Conservation (phyloP, 495 filamentous ascomycete species). For the Cercophora sp. region DNA sequence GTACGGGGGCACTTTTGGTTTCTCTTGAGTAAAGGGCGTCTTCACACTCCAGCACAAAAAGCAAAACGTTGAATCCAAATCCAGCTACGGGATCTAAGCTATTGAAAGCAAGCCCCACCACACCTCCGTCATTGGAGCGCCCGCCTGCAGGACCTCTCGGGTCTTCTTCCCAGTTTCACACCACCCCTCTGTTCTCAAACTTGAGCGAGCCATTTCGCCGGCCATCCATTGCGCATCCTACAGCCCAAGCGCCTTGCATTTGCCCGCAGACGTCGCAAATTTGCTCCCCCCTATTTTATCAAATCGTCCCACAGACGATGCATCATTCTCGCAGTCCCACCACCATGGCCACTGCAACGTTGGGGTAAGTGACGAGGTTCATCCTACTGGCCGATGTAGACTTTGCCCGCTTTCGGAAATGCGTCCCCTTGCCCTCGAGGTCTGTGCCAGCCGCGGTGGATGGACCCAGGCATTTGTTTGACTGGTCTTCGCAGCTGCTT, state of each 20-base stretch:
- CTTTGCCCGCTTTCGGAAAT: slow-evolving; percentile 9
- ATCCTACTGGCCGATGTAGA: no score
- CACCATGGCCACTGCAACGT: slow-evolving; percentile 2
- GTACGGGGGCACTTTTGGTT: no score
- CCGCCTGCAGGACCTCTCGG: slow-evolving; percentile 12
- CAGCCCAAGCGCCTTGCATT: slow-evolving; percentile 17
- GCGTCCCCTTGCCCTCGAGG: slow-evolving; percentile 7
- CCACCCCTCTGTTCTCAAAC: background rate
- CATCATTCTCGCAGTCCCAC: slow-evolving; percentile 1
- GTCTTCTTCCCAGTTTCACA: slow-evolving; percentile 8
- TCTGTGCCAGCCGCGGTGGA: slow-evolving; percentile 13
- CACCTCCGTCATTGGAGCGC: background rate
- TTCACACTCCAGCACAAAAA: no score
- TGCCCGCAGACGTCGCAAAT: slow-evolving; percentile 22
- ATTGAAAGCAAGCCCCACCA: no score
- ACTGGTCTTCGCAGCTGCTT: background rate
- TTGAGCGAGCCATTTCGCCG: slow-evolving; percentile 4
- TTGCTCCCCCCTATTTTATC: slow-evolving; percentile 13
- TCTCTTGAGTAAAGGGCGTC: no score
- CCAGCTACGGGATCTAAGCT: no score
- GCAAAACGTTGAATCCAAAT: no score
- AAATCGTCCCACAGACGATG: slow-evolving; percentile 1
- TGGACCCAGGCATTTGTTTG: slow-evolving; percentile 1
- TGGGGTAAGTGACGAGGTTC: no score
- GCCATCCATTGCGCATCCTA: slow-evolving; percentile 9